phyloP scores from a whole-genome alignment of 257 asterid genomes.

The Solanum piurae region DNA sequence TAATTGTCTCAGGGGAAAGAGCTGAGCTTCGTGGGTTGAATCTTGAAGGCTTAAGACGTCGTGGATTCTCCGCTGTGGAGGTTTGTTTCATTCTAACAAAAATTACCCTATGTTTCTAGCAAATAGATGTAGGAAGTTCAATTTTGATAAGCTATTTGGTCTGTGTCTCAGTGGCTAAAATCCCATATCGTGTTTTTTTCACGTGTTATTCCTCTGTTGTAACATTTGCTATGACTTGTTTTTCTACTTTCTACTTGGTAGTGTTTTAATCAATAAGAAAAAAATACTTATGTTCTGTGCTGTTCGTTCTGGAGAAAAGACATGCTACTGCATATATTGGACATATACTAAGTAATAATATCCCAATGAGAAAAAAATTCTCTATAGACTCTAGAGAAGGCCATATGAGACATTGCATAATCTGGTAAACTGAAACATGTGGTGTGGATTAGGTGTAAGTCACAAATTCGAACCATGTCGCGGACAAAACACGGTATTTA shows the following conservation, averaged over 20 bases:
- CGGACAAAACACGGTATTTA: background rate
- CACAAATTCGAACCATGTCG: background rate
- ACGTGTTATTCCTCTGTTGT: background rate
- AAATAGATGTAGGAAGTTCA: background rate
- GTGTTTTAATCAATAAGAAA: no score
- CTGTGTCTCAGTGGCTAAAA: background rate
- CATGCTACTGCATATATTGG: background rate
- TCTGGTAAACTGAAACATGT: background rate
- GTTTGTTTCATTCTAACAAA: slow-evolving; percentile 17
- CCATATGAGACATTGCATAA: background rate
- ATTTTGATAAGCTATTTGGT: background rate
- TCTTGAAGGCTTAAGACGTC: slow-evolving; percentile 86
- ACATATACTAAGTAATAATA: background rate
- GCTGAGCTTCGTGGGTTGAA: slow-evolving; percentile 91
- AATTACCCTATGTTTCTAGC: background rate
- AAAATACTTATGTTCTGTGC: background rate
- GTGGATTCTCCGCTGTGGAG: slow-evolving; percentile 67
- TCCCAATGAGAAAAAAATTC: background rate
- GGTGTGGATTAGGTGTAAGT: background rate
- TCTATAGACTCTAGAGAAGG: background rate
- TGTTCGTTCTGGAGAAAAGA: background rate
- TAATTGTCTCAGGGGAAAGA: slow-evolving; percentile 92
- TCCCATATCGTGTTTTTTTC: background rate
- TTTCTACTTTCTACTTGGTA: background rate
- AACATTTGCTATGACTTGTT: background rate